Evolutionary conservation across 2,329 filamentous ascomycete species (phyloP), one percentile per base, ranked within the genome.

Genomic region (Penicillium sp.): DNA sequence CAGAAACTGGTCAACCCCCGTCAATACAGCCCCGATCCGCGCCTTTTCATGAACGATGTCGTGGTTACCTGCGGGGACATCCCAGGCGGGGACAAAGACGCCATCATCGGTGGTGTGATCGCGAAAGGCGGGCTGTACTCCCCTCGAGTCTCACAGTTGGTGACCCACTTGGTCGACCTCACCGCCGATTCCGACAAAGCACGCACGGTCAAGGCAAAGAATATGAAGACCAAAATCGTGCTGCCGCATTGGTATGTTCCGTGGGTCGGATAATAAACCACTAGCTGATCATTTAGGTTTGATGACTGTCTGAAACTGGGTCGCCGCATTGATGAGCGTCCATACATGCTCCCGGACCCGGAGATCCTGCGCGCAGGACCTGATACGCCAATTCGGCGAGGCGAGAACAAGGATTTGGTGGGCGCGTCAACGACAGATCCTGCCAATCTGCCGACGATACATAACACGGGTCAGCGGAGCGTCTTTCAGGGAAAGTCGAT

Each of bases 241-340:
- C 80, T 99, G 49, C 94, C 94, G 36, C 94, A 97, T 70, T 97
- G 94, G 91, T 92, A 77, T 67, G 57, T 52, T 36, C 32, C 43
- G 44, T 10, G 16, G 39, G 4, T 14, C 14, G 27, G 8, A 49
- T 14, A 50, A 5, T 2, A n/a, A 38, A 31, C 38, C 27, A 45
- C 21, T 27, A 36, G 42, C 42, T 57, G 47, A 59, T 46, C 22
- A 59, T 56, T 27, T 58, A 92, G 90, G 92, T 97, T 99, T 69
- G 93, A 97, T 65, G 93, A 97, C 71, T 99, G 94, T 74, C 84
- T 99, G 63, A 94, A 90, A 73, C 84, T 99, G 27, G 92, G 93
- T 47, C 92, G 91, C 73, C 86, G 90, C 55, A 97, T 99, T 63
- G 89, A 91, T 63, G 94, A 99, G 71, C 78, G 80, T 6, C 94